phyloP scores from a whole-genome alignment of 352 stramenopile species.

The Globisporangium spiculum region DNA sequence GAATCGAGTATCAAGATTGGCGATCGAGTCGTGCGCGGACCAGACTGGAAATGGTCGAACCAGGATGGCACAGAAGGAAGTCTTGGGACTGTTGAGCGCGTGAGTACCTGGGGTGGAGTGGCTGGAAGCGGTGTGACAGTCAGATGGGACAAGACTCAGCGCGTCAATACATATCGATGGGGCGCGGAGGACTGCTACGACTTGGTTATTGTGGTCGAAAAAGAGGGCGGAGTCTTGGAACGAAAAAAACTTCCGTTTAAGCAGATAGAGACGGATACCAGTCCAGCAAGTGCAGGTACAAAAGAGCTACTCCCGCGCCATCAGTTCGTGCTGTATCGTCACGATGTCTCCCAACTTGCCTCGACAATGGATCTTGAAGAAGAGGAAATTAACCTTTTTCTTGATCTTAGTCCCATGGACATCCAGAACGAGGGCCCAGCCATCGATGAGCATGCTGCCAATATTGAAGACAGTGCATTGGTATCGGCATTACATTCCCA shows the following conservation, averaged over 20 bases:
- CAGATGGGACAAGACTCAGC: conserved; percentile 78
- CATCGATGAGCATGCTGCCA: conserved; percentile 9
- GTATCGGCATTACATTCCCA: conserved; percentile 57
- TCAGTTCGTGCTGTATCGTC: conserved; percentile 61
- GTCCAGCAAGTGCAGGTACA: conserved; percentile 5
- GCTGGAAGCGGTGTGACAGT: conserved; percentile 78
- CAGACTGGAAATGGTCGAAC: conserved; percentile 81
- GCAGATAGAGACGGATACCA: conserved; percentile 17
- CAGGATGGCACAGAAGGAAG: conserved; percentile 68
- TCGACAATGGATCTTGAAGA: conserved; percentile 53
- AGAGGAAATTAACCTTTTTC: conserved; percentile 49
- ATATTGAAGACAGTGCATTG: conserved; percentile 20
- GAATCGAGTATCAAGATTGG: conserved; percentile 43
- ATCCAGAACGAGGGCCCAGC: conserved; percentile 9
- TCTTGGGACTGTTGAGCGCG: conserved; percentile 68
- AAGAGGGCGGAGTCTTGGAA: conserved; percentile 38
- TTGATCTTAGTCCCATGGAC: conserved; percentile 36
- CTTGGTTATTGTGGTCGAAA: conserved; percentile 66
- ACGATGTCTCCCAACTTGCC: conserved; percentile 45
- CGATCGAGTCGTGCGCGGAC: conserved; percentile 65
- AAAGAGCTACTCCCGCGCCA: conserved; percentile 38
- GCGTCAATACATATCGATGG: conserved; percentile 84
- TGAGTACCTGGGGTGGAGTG: conserved; percentile 74
- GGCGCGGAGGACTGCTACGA: conserved; percentile 76
- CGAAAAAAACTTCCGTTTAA: conserved; percentile 49